Evolutionary conservation across 352 stramenopile genomes (phyloP).

Genomic region (Vaucheria bursata): DNA sequence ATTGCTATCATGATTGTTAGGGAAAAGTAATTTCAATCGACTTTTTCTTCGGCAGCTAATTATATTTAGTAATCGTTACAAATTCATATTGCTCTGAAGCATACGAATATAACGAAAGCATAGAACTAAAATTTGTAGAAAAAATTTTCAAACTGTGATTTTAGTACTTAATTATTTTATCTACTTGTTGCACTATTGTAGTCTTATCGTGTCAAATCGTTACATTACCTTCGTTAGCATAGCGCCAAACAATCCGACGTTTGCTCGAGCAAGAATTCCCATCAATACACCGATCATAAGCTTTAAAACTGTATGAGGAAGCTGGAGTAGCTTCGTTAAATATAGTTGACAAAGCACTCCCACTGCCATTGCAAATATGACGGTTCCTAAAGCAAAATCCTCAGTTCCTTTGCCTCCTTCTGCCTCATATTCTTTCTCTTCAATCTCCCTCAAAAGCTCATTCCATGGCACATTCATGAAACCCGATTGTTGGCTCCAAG

Average conservation of each 20-base stretch:
- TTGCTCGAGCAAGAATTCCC: slow-evolving; percentile 26
- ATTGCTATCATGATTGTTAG: too few species aligned
- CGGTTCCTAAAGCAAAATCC: slow-evolving; percentile 45
- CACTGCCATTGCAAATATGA: slow-evolving; percentile 38
- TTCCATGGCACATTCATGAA: too few species aligned
- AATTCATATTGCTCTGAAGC: too few species aligned
- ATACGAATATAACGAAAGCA: too few species aligned
- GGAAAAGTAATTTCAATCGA: too few species aligned
- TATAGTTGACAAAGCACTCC: slow-evolving; percentile 41
- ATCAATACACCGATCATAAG: slow-evolving; percentile 40
- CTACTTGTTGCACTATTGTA: background rate
- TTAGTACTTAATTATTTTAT: background rate
- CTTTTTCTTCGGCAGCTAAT: too few species aligned
- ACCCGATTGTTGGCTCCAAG: too few species aligned
- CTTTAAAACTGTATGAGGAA: slow-evolving; percentile 44
- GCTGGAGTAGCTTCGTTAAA: slow-evolving; percentile 38
- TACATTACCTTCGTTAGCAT: slow-evolving; percentile 34
- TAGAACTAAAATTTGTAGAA: background rate
- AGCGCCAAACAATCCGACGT: slow-evolving; percentile 23
- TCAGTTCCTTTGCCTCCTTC: background rate
- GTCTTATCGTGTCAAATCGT: background rate
- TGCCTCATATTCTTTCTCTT: background rate
- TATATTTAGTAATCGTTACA: too few species aligned
- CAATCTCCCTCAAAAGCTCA: too few species aligned
- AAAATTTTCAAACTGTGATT: background rate